These are phyloP conservation scores for Coemansia umbellata DNA, from an alignment of 192 early-diverging fungal genomes.

Conservation along the genomic window DNA sequence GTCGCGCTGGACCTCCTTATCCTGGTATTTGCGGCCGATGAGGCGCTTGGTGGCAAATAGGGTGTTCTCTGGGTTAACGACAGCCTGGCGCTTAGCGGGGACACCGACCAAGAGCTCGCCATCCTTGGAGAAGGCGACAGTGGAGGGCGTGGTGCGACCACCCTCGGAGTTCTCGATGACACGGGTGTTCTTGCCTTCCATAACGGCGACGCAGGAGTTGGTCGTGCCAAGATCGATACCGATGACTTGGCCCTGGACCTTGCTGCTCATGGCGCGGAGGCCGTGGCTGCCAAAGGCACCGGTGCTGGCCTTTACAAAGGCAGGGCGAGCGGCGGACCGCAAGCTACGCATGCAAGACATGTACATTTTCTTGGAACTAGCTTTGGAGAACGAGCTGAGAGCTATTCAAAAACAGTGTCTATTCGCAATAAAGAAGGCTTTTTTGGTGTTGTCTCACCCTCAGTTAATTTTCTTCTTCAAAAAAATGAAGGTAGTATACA, in stretches of 20 bases:
- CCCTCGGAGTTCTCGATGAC: conserved; percentile 99
- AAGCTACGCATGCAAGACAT: conserved; percentile 51
- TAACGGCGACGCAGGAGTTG: conserved; percentile 98
- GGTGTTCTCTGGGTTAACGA: conserved; percentile 98
- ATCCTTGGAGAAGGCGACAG: conserved; percentile 95
- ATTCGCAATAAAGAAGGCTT: background rate
- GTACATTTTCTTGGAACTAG: conserved; percentile 30
- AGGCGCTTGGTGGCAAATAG: conserved; percentile 96
- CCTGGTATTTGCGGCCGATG: conserved; percentile 91
- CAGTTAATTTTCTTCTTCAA: background rate
- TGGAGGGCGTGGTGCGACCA: conserved; percentile 92
- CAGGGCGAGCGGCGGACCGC: conserved; percentile 39
- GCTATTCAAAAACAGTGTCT: conserved; percentile 2
- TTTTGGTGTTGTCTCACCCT: conserved; percentile 2
- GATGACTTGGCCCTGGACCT: conserved; percentile 79
- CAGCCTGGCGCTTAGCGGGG: conserved; percentile 97
- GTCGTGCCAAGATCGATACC: conserved; percentile 99
- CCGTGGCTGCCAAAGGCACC: conserved; percentile 4
- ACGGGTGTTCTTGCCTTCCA: conserved; percentile 96
- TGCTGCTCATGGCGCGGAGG: conserved; percentile 53
- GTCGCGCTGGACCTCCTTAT: conserved; percentile 84
- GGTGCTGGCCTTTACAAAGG: conserved; percentile 18
- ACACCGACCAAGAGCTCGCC: conserved; percentile 93
- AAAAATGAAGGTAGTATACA: background rate
- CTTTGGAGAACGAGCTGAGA: background rate